phyloP scores from a whole-genome alignment of 169 alveolate species.

The Pseudocohnilembus persalinus region DNA sequence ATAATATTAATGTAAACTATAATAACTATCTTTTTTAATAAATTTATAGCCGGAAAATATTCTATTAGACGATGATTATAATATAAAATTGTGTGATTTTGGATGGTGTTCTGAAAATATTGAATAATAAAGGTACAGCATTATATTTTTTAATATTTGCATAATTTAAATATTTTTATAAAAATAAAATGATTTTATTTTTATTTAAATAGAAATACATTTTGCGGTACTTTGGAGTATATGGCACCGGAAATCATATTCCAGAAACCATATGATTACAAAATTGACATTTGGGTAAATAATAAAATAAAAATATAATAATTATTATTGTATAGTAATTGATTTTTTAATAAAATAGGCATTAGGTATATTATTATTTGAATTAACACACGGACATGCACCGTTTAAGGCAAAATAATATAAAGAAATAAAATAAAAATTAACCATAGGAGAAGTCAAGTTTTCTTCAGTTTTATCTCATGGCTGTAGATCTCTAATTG shows the following conservation, averaged over 20 bases:
- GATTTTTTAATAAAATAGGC: constrained; percentile 6
- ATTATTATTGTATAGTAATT: no score
- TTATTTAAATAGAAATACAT: constrained; percentile 47
- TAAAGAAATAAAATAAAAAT: constrained; percentile 37
- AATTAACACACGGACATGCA: constrained; percentile 78
- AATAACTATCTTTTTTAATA: neutral
- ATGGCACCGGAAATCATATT: constrained; percentile 75
- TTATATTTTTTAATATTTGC: no score
- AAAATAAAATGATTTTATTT: neutral
- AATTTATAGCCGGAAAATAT: constrained; percentile 67
- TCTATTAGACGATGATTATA: constrained; percentile 46
- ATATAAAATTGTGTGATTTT: constrained; percentile 69
- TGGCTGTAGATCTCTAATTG: constrained; percentile 39
- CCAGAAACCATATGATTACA: constrained; percentile 55
- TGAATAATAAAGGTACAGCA: constrained; percentile 25
- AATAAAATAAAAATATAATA: no score
- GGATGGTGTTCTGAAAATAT: constrained; percentile 77
- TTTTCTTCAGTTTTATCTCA: constrained; percentile 50
- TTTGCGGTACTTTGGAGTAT: constrained; percentile 73
- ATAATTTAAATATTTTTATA: no score
- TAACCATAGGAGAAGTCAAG: constrained; percentile 50
- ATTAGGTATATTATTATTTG: constrained; percentile 85
- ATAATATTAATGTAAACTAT: neutral
- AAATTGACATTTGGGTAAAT: constrained; percentile 76
- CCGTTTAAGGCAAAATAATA: constrained; percentile 73